Evolutionary conservation across 768 basidiomycete genomes (phyloP), one percentile per base, ranked within the genome.

Genomic region (Rhizopogon vinicolor): DNA sequence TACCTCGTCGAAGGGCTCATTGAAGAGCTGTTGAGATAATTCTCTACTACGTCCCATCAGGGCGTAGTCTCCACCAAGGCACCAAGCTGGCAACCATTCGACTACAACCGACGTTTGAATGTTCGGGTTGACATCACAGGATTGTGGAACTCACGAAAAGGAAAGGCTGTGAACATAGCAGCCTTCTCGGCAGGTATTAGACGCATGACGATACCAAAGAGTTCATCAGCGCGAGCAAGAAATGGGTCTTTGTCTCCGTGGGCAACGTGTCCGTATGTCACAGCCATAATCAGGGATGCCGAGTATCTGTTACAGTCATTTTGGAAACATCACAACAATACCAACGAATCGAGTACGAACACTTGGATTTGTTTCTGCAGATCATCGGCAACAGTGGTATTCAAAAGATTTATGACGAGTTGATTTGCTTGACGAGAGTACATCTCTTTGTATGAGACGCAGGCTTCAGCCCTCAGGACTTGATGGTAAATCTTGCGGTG

Each of bases 401-500:
- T 10, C 25, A 67, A 46, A 41, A 67, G 48, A 18, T 60, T 53
- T 50, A 54, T 25, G 16, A 58, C 19, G 16, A 67, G 61, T 51
- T 64, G 31, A 22, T 52, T 58, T 7, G 60, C 51, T 33, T 66
- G 62, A 51, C 35, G 53, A 29, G 66, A 33, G 29, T 67, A 67
- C 10, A 58, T 16, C 2, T 63, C 62, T 22, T 16, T 55, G 46
- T 53, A 65, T 5, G 44, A 25, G 25, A 55, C 31, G 1, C 50
- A 16, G 0, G 57, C 58, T 13, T 67, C 67, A 2, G 61, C 44
- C 35, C 58, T 44, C 29, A 67, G 69, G 7, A 58, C 44, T 31
- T 69, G 63, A 33, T 67, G 61, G 25, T 63, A 69, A 1, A 63
- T 22, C 25, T 56, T 58, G 49, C 63, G 58, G n/a, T 68, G 65